phyloP scores from a whole-genome alignment of 139 green algal species.

The Pedinophyceae sp. region DNA sequence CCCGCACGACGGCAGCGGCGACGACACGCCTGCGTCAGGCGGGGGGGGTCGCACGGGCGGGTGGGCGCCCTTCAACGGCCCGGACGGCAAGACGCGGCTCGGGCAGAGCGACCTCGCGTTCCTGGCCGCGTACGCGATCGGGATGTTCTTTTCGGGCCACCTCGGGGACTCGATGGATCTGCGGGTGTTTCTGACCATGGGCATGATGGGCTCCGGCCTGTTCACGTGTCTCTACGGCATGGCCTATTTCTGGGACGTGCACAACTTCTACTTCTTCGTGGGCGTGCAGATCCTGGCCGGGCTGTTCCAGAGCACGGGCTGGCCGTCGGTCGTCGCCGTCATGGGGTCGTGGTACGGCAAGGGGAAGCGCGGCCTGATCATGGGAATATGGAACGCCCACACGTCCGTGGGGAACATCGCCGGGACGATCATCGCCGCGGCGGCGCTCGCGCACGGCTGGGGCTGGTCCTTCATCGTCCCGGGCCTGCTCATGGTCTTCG shows the following conservation, averaged over 20 bases:
- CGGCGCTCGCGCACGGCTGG: constrained; percentile 60
- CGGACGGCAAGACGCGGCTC: constrained; percentile 51
- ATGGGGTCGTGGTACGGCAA: constrained; percentile 94
- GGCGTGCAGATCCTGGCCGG: constrained; percentile 46
- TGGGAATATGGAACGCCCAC: constrained; percentile 94
- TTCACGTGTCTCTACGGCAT: constrained; percentile 61
- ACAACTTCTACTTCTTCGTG: constrained; percentile 67
- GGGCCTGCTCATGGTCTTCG: constrained; percentile 19
- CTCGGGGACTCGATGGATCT: constrained; percentile 76
- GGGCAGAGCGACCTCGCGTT: constrained; percentile 80
- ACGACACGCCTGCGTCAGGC: constrained; percentile 14
- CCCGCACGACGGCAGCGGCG: background rate
- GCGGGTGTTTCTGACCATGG: constrained; percentile 62
- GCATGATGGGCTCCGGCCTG: constrained; percentile 71
- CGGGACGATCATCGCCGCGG: constrained; percentile 60
- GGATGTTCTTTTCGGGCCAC: constrained; percentile 86
- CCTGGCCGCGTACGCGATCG: constrained; percentile 69
- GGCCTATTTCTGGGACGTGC: constrained; percentile 72
- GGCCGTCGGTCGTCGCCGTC: constrained; percentile 79
- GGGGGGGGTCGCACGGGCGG: constrained; percentile 23
- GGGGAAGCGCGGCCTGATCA: constrained; percentile 75
- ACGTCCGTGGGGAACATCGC: constrained; percentile 87
- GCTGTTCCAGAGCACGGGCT: constrained; percentile 79
- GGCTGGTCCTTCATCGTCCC: constrained; percentile 78
- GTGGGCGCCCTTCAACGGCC: constrained; percentile 75